These are phyloP conservation scores for Jatropha podagrica DNA, from an alignment of 441 rosid species.

Conservation along the genomic window DNA sequence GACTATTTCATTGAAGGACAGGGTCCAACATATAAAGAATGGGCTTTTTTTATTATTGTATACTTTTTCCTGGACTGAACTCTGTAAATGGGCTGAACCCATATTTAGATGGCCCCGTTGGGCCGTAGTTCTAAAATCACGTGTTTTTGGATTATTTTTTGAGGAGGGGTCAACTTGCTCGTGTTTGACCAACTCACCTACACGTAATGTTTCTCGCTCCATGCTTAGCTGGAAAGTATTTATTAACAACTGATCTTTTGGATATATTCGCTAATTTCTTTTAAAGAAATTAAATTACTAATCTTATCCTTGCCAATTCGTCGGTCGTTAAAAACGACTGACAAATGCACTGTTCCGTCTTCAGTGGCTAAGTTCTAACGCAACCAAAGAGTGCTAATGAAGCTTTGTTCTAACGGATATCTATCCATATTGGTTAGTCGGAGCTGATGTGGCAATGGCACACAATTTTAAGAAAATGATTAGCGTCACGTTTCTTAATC, in stretches of 20 bases:
- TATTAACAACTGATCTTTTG: background rate
- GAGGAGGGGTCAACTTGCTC: background rate
- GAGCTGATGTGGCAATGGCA: slow-evolving; percentile 4
- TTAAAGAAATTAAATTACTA: background rate
- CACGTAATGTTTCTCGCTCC: background rate
- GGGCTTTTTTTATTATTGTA: background rate
- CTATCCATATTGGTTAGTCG: background rate
- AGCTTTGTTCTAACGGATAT: background rate
- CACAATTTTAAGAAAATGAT: background rate
- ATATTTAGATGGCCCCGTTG: too few relatives aligned
- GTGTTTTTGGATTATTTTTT: too few relatives aligned
- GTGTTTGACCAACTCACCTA: background rate
- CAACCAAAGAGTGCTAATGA: too few relatives aligned
- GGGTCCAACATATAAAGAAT: background rate
- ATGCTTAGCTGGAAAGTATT: background rate
- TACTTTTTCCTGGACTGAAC: background rate
- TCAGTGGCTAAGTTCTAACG: too few relatives aligned
- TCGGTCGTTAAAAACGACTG: background rate
- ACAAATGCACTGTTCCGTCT: too few relatives aligned
- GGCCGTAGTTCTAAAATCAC: background rate
- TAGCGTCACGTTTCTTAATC: background rate
- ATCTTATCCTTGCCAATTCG: background rate
- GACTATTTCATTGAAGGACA: background rate
- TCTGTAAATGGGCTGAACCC: background rate
- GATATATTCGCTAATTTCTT: background rate